Conservation (phyloP, 352 stramenopile genomes). For the Phytophthora tubulina region DNA sequence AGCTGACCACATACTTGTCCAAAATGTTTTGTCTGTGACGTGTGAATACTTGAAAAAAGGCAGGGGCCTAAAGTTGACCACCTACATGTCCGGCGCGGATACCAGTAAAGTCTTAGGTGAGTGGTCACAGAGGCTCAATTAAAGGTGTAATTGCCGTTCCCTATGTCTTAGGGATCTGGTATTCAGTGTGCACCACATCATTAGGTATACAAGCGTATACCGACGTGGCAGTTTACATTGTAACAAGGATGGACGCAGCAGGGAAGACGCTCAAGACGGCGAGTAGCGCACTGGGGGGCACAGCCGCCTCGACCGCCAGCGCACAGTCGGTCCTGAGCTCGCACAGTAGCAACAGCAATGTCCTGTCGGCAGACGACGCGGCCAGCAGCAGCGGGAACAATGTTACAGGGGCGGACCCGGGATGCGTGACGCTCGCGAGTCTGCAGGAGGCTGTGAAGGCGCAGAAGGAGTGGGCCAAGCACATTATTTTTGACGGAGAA, state of each 20-base stretch:
- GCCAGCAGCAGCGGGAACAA: slow-evolving; percentile 1
- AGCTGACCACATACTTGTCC: no score
- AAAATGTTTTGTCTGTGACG: no score
- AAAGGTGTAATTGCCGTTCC: no score
- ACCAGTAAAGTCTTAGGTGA: no score
- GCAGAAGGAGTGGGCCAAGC: slow-evolving; percentile 77
- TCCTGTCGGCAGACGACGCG: slow-evolving; percentile 24
- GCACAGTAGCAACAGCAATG: slow-evolving; percentile 28
- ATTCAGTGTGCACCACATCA: background rate
- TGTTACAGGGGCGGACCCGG: background rate
- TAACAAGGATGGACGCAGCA: slow-evolving; percentile 16
- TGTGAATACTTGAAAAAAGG: no score
- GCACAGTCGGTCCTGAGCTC: slow-evolving; percentile 21
- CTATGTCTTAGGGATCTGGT: background rate
- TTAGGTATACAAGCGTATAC: background rate
- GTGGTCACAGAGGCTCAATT: no score
- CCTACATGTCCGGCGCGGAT: no score
- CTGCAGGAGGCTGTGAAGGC: slow-evolving; percentile 65
- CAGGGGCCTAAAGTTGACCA: no score
- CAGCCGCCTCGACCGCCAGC: slow-evolving; percentile 9
- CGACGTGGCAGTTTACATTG: background rate
- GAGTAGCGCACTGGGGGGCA: slow-evolving; percentile 10
- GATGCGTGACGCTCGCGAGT: slow-evolving; percentile 51
- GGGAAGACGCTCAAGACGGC: slow-evolving; percentile 29
- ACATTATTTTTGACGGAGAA: slow-evolving; percentile 70